Percentiles rank a stretch among this genome's conserved stretches.
These are phyloP conservation scores for Saksenaea vasiformis DNA, from an alignment of 371 early-diverging fungal species.

Conservation along the genomic window DNA sequence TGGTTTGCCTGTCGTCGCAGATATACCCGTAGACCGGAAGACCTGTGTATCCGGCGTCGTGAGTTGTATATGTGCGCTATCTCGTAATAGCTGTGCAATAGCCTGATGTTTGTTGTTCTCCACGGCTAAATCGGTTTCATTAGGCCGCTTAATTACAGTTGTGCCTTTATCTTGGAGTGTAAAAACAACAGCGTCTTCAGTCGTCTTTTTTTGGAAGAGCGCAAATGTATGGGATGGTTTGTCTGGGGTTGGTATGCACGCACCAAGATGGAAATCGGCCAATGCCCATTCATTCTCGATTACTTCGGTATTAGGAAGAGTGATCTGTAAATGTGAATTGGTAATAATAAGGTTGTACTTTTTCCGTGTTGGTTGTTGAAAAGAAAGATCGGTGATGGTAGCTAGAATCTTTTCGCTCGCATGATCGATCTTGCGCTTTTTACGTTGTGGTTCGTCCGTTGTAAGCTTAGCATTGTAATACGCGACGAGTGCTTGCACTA, in stretches of 20 bases:
- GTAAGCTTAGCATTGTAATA: slow-evolving; percentile 27
- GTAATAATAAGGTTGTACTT: slow-evolving; percentile 34
- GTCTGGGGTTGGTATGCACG: slow-evolving; percentile 54
- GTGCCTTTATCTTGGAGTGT: slow-evolving; percentile 36
- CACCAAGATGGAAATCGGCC: slow-evolving; percentile 27
- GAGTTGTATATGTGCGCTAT: slow-evolving; percentile 19
- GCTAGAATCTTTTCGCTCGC: slow-evolving; percentile 13
- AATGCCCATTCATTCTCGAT: slow-evolving; percentile 23
- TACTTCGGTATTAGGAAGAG: slow-evolving; percentile 23
- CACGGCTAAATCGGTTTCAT: slow-evolving; percentile 2
- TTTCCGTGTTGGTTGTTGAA: slow-evolving; percentile 41
- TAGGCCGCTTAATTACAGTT: slow-evolving; percentile 9
- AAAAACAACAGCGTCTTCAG: slow-evolving; percentile 43
- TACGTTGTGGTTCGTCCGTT: slow-evolving; percentile 26
- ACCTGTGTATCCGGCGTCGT: slow-evolving; percentile 21
- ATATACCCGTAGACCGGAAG: slow-evolving; percentile 27
- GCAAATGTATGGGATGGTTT: slow-evolving; percentile 42
- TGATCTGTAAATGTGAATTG: slow-evolving; percentile 22
- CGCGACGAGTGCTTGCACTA: slow-evolving; percentile 34
- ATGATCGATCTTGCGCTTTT: slow-evolving; percentile 29
- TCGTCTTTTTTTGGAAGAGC: slow-evolving; percentile 23
- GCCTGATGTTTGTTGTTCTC: slow-evolving; percentile 15
- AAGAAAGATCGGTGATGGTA: slow-evolving; percentile 31
- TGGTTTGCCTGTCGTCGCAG: slow-evolving; percentile 32
- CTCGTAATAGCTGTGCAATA: slow-evolving; percentile 18